Conservation (phyloP, 768 basidiomycete species). For the Podaxis sp. region DNA sequence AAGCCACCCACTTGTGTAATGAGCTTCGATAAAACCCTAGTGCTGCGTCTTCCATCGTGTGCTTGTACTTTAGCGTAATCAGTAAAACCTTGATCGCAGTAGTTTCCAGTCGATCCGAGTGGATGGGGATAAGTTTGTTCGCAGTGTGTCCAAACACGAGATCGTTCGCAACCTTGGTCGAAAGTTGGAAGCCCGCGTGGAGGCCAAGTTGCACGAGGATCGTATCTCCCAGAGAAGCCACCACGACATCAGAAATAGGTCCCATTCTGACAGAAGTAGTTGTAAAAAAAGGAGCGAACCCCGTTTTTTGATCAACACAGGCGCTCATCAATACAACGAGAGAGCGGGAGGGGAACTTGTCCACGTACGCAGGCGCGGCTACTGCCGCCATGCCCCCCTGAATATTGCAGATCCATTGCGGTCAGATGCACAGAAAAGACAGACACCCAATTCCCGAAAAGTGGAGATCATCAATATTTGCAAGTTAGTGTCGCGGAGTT, state of each 20-base stretch:
- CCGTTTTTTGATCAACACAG: conserved; percentile 8
- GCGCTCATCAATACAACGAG: background rate
- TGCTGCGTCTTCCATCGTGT: conserved; percentile 56
- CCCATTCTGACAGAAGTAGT: conserved; percentile 39
- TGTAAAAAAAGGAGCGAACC: background rate
- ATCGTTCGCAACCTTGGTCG: conserved; percentile 51
- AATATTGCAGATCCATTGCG: background rate
- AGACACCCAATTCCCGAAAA: background rate
- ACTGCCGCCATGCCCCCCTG: conserved; percentile 45
- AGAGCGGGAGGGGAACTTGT: background rate
- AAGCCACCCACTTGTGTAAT: conserved; percentile 45
- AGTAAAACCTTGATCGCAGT: conserved; percentile 55
- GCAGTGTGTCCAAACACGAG: conserved; percentile 49
- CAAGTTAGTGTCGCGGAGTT: background rate
- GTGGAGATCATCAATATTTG: conserved; percentile 1
- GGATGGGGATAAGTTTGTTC: conserved; percentile 48
- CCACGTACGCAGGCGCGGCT: conserved; percentile 40
- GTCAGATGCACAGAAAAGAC: conserved; percentile 1
- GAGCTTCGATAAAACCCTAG: conserved; percentile 64
- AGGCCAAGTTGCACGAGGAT: conserved; percentile 59
- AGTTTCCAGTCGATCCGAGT: conserved; percentile 54
- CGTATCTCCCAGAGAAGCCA: conserved; percentile 51
- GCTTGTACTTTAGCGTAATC: conserved; percentile 62
- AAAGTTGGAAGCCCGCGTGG: conserved; percentile 53
- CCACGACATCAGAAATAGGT: conserved; percentile 51